Base-by-base conservation (phyloP, 2,329 filamentous ascomycete genomes). In the Amylocarpus encephaloides region DNA sequence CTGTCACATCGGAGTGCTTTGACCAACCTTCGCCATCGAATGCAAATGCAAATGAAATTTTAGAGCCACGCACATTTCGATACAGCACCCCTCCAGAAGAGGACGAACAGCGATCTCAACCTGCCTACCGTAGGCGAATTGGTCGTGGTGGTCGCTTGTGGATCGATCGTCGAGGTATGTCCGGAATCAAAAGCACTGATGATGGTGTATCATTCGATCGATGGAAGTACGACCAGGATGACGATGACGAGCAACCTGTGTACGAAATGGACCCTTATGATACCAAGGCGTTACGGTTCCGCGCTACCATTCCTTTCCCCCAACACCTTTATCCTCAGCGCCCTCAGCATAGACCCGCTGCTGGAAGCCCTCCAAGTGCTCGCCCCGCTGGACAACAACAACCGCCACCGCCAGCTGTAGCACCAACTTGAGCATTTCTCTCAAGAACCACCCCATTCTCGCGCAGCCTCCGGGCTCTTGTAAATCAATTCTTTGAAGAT, bases 171-270 rank as follows among this genome's bases (percentile, higher is more conserved):
- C 83, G 87, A 59, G 83, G 85, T 49, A 73, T 89, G 64, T 77
- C 73, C 46, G 68, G 66, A 61, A 52, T 72, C 68, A 64, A 70
- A 59, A 22, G 16, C 26, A 70, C 72, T 70, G 66, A 68, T 67
- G 69, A 76, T 35, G 62, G 66, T 40, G 66, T 68, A 19, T 66
- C 74, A 44, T 70, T 76, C 50, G 87, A 92, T 64, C 79, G 83
- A 54, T 95, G 86, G 79, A 94, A 90, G 70, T 95, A 88, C 70
- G 88, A 94, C 63, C 83, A 85, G 22, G 88, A 95, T 61, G 88
- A 90, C 54, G 85, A 85, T 55, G 88, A 91, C 46, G 86, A 90
- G 50, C 80, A 83, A 49, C 76, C 84, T 19, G 74, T 83, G 53
- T 90, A 90, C 71, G 78, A 84, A 49, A 77, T 91, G 51, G 89